A percentile compares a stretch with the other conserved stretches of the same genome.
phyloP scores from a whole-genome alignment of 2,329 filamentous ascomycete species.

The Plectosphaerella cucumerina region DNA sequence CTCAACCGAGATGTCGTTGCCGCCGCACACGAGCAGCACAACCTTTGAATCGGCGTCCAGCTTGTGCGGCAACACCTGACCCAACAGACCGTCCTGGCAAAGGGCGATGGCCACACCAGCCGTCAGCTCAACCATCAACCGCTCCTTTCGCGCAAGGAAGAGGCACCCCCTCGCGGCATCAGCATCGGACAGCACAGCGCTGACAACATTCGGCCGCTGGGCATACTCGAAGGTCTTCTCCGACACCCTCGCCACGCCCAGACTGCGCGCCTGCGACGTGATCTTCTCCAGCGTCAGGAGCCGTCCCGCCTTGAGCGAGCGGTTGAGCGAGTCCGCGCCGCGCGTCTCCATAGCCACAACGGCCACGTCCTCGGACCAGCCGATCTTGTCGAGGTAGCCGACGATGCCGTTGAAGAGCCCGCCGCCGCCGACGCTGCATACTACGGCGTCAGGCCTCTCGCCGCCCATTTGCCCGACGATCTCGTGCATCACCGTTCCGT shows the following conservation, averaged over 20 bases:
- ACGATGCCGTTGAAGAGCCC: constrained; percentile 74
- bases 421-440: constrained; percentile 77
- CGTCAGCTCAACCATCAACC: neutral
- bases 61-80: neutral
- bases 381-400: constrained; percentile 45
- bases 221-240: constrained; percentile 32
- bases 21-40: neutral
- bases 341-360: constrained; percentile 70
- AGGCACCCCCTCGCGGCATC: neutral
- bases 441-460: constrained; percentile 21
- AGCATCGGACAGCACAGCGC: neutral
- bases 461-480: constrained; percentile 27
- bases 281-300: constrained; percentile 63
- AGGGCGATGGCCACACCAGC: neutral
- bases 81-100: neutral
- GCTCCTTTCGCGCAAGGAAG: neutral
- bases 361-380: constrained; percentile 21
- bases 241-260: constrained; percentile 66
- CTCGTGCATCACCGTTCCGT: constrained; percentile 50
- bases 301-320: constrained; percentile 47
- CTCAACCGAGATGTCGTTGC: neutral
- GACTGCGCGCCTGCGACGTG: constrained; percentile 65
- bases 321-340: constrained; percentile 63
- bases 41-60: neutral
- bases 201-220: constrained; percentile 9